Evolutionary conservation across 2,329 filamentous ascomycete species (phyloP).

Genomic region (Lasiodiplodia hormozganensis): DNA sequence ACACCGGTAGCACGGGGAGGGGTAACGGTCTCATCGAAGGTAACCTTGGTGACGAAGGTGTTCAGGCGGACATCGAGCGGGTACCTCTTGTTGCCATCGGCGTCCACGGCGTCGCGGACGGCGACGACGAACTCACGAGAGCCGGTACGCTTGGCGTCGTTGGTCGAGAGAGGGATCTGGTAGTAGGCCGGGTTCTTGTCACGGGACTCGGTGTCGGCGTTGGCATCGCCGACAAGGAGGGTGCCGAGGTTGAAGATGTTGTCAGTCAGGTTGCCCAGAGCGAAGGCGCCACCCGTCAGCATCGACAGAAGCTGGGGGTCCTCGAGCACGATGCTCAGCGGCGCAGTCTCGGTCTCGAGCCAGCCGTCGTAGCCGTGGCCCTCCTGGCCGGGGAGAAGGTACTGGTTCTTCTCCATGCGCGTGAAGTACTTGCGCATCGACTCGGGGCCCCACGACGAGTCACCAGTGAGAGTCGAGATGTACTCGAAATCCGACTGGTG

Average conservation of each 20-base stretch:
- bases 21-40: slow-evolving; percentile 68
- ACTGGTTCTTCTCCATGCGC: slow-evolving; percentile 61
- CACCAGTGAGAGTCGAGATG: slow-evolving; percentile 65
- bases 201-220: slow-evolving; percentile 53
- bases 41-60: slow-evolving; percentile 70
- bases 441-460: slow-evolving; percentile 62
- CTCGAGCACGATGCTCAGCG: slow-evolving; percentile 50
- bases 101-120: slow-evolving; percentile 56
- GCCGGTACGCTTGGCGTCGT: slow-evolving; percentile 57
- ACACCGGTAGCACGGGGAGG: slow-evolving; percentile 58
- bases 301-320: slow-evolving; percentile 63
- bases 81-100: slow-evolving; percentile 61
- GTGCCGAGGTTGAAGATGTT: slow-evolving; percentile 50
- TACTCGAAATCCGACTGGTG: slow-evolving; percentile 66
- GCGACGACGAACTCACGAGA: slow-evolving; percentile 63
- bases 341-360: slow-evolving; percentile 57
- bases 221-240: slow-evolving; percentile 57
- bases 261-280: slow-evolving; percentile 53
- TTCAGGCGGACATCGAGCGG: slow-evolving; percentile 65
- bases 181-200: slow-evolving; percentile 59
- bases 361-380: slow-evolving; percentile 67
- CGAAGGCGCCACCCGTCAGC: slow-evolving; percentile 58
- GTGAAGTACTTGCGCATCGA: slow-evolving; percentile 66
- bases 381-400: slow-evolving; percentile 50
- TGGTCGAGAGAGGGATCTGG: slow-evolving; percentile 65